phyloP scores from a whole-genome alignment of 106 monocot genomes.

The Triglochin maritima region DNA sequence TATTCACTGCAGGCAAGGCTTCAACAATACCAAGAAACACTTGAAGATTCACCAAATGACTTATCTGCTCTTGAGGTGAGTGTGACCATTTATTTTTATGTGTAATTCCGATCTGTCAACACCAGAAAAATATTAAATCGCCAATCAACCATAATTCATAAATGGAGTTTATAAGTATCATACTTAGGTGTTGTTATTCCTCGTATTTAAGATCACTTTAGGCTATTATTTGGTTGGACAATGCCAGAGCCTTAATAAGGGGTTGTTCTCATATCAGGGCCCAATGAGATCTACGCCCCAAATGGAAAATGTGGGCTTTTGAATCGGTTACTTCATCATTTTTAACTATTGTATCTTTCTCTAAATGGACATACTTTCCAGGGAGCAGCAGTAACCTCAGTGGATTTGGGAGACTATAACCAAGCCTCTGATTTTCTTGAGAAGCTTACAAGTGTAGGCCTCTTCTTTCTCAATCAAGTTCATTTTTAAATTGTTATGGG shows the following conservation, averaged over 20 bases:
- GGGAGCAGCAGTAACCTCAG: constrained; percentile 72
- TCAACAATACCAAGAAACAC: constrained; percentile 53
- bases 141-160: too few relatives aligned
- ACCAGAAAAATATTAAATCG: too few relatives aligned
- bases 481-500: not conserved
- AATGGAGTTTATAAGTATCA: too few relatives aligned
- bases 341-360: not conserved
- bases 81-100: not conserved
- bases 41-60: constrained; percentile 57
- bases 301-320: too few relatives aligned
- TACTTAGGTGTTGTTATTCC: too few relatives aligned
- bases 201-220: too few relatives aligned
- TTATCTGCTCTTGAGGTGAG: constrained; percentile 74
- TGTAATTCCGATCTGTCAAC: not conserved
- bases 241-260: too few relatives aligned
- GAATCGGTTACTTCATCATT: not conserved
- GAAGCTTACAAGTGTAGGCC: constrained; percentile 54
- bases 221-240: not conserved
- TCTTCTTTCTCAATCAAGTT: not conserved
- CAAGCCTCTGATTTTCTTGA: constrained; percentile 61
- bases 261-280: too few relatives aligned
- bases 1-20: constrained; percentile 37
- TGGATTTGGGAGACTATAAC: constrained; percentile 69
- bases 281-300: too few relatives aligned
- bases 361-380: constrained; percentile 15